phyloP scores from a whole-genome alignment of 768 basidiomycete species.

The Amanita phalloides region DNA sequence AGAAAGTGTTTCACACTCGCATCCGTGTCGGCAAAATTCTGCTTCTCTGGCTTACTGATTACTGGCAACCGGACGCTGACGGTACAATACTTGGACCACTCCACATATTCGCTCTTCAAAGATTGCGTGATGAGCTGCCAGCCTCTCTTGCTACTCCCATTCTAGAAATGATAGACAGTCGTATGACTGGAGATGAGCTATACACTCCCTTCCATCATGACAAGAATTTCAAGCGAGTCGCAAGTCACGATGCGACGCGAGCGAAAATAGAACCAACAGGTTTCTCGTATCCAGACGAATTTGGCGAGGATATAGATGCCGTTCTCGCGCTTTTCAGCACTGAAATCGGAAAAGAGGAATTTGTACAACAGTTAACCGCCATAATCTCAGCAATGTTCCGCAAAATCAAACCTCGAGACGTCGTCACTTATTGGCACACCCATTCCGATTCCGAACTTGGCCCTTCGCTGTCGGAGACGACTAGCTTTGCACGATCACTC shows the following conservation, averaged over 20 bases:
- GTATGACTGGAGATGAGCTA: conserved; percentile 3
- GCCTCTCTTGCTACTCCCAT: conserved; percentile 11
- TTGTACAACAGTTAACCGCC: conserved; percentile 36
- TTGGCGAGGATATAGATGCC: conserved; percentile 13
- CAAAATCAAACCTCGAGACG: conserved; percentile 31
- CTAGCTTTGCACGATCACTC: conserved; percentile 24
- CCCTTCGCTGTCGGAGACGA: conserved; percentile 13
- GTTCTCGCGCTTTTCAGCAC: conserved; percentile 22
- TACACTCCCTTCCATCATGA: neutral
- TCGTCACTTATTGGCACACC: conserved; percentile 25
- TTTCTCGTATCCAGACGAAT: conserved; percentile 14
- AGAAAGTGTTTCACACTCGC: conserved; percentile 38
- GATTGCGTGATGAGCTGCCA: conserved; percentile 19
- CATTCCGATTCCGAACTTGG: conserved; percentile 3
- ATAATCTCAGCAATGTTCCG: conserved; percentile 25
- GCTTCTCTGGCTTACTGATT: conserved; percentile 59
- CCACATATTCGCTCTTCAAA: conserved; percentile 13
- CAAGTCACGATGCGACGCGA: neutral
- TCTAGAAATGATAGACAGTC: conserved; percentile 6
- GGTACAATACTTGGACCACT: conserved; percentile 22
- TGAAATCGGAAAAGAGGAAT: conserved; percentile 25
- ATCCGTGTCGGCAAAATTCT: conserved; percentile 50
- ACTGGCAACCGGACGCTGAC: conserved; percentile 55
- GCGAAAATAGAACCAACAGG: conserved; percentile 12
- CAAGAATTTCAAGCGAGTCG: neutral